phyloP scores from a whole-genome alignment of 2,329 filamentous ascomycete species.

The Colletotrichum coccodes region DNA sequence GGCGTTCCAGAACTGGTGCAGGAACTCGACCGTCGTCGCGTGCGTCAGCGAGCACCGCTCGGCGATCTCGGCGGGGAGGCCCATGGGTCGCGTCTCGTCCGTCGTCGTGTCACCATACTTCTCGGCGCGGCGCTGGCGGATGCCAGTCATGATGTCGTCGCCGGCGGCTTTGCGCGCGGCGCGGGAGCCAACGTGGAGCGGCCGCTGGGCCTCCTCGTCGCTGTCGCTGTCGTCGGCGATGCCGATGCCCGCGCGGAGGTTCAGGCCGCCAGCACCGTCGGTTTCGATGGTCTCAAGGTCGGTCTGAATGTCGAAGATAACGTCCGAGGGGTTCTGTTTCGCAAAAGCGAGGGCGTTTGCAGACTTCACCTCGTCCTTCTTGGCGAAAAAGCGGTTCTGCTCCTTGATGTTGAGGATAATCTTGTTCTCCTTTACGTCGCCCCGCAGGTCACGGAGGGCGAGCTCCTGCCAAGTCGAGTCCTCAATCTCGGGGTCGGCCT shows the following conservation, averaged over 20 bases:
- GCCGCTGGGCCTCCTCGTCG: constrained; percentile 64
- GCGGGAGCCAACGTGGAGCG: constrained; percentile 74
- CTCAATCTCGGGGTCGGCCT: constrained; percentile 73
- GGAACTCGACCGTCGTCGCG: constrained; percentile 92
- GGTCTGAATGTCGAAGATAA: constrained; percentile 71
- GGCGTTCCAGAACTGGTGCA: constrained; percentile 96
- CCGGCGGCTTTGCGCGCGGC: constrained; percentile 72
- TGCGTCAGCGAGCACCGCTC: constrained; percentile 77
- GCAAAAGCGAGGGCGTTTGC: constrained; percentile 66
- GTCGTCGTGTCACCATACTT: constrained; percentile 59
- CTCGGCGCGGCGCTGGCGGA: constrained; percentile 70
- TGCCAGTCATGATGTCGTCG: constrained; percentile 72
- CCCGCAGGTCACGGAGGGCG: constrained; percentile 81
- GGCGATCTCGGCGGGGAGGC: constrained; percentile 66
- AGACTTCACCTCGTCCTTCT: constrained; percentile 59
- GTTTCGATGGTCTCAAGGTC: constrained; percentile 67
- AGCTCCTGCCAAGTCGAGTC: constrained; percentile 81
- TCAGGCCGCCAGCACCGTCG: constrained; percentile 61
- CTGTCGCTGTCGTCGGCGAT: constrained; percentile 77
- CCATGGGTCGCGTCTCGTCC: constrained; percentile 26
- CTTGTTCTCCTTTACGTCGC: constrained; percentile 77
- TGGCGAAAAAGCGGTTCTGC: constrained; percentile 84
- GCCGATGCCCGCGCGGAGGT: constrained; percentile 73
- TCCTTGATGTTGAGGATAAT: constrained; percentile 90
- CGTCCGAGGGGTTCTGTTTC: constrained; percentile 75